Evolutionary conservation across 805 yeast species (phyloP).

Genomic region (Saccharomycopsis olivae): DNA sequence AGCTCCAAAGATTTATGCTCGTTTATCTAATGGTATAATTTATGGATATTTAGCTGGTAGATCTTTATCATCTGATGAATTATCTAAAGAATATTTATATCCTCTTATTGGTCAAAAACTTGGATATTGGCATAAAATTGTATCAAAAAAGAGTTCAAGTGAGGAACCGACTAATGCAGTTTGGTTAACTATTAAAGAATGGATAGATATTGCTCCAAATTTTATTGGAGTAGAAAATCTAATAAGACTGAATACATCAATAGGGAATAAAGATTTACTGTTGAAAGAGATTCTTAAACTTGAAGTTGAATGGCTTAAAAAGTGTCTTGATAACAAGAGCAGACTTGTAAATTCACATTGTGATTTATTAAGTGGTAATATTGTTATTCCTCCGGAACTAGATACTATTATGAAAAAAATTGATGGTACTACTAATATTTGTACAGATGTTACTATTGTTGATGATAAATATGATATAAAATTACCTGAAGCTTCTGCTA

Average conservation of each 20-base stretch:
- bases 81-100: slow-evolving; percentile 36
- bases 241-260: slow-evolving; percentile 18
- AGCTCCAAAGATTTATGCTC: slow-evolving; percentile 60
- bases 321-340: slow-evolving; percentile 32
- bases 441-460: neutral
- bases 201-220: slow-evolving; percentile 55
- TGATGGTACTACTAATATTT: neutral
- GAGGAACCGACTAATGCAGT: slow-evolving; percentile 10
- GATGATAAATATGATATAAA: slow-evolving; percentile 2
- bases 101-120: slow-evolving; percentile 53
- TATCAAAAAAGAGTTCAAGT: slow-evolving; percentile 4
- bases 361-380: slow-evolving; percentile 65
- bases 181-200: slow-evolving; percentile 50
- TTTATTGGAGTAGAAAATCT: slow-evolving; percentile 21
- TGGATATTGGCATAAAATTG: slow-evolving; percentile 55
- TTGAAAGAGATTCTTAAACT: slow-evolving; percentile 28
- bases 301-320: slow-evolving; percentile 49
- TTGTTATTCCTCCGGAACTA: slow-evolving; percentile 42
- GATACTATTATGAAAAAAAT: slow-evolving; percentile 1
- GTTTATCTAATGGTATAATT: slow-evolving; percentile 62
- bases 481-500: slow-evolving; percentile 22
- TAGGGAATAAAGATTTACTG: slow-evolving; percentile 22
- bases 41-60: slow-evolving; percentile 62
- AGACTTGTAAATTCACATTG: slow-evolving; percentile 58
- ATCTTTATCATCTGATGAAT: slow-evolving; percentile 45